Evolutionary conservation across 129 eudicot genomes (phyloP).

Genomic region (Heracleum sosnowskyi): DNA sequence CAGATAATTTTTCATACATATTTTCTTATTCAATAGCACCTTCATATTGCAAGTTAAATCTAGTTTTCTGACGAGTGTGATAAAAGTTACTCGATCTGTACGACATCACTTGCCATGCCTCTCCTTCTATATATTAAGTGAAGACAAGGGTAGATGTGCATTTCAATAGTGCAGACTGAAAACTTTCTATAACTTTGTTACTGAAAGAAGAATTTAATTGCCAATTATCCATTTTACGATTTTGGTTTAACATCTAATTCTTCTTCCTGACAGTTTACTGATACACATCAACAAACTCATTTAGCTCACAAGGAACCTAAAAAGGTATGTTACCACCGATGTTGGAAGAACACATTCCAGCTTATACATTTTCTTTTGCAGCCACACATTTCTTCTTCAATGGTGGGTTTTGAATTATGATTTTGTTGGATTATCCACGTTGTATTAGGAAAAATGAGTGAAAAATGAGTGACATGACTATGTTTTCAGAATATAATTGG

Average conservation of each 20-base stretch:
- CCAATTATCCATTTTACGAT: not conserved
- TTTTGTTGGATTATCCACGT: not conserved
- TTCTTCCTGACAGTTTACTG: constrained; percentile 44
- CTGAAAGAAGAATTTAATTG: not conserved
- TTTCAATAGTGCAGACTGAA: not conserved
- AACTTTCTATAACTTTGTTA: not conserved
- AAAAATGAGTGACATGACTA: not conserved
- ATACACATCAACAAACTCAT: constrained; percentile 47
- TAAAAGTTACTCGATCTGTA: not conserved
- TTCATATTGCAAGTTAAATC: not conserved
- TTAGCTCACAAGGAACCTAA: constrained; percentile 70
- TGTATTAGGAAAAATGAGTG: not conserved
- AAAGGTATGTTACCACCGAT: constrained; percentile 32
- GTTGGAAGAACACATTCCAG: not conserved
- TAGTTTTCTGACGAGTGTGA: not conserved
- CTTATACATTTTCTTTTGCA: not conserved
- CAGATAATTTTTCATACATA: not conserved
- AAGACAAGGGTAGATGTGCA: not conserved
- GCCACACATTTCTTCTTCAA: not conserved
- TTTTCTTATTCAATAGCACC: not conserved
- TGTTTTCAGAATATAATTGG: constrained; percentile 7
- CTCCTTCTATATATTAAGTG: not conserved
- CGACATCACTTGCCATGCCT: not conserved
- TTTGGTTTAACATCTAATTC: constrained; percentile 5
- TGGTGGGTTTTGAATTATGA: not conserved